phyloP scores from a whole-genome alignment of 768 basidiomycete genomes.

The Cyclocybe aegerita region DNA sequence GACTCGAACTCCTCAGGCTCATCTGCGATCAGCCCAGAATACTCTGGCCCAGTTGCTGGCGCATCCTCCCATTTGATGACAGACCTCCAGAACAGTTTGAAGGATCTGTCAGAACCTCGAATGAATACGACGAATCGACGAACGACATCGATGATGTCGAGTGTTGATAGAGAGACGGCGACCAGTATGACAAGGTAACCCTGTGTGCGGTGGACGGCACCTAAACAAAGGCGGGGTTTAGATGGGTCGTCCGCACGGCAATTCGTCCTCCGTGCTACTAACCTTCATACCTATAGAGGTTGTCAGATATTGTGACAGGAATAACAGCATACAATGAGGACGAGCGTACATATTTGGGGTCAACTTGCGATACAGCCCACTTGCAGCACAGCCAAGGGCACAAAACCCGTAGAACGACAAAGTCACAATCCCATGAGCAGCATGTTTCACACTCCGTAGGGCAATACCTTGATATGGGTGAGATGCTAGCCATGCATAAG shows the following conservation, averaged over 20 bases:
- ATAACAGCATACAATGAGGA: conserved; percentile 7
- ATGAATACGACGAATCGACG: conserved; percentile 53
- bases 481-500: conserved; percentile 1
- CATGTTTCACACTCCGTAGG: conserved; percentile 74
- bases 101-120: conserved; percentile 39
- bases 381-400: conserved; percentile 64
- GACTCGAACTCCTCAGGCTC: conserved; percentile 57
- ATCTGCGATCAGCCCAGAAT: conserved; percentile 53
- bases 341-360: conserved; percentile 80
- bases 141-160: conserved; percentile 54
- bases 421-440: conserved; percentile 58
- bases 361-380: conserved; percentile 70
- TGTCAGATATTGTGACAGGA: background rate
- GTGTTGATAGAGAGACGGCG: conserved; percentile 34
- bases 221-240: conserved; percentile 17
- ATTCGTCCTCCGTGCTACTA: conserved; percentile 16
- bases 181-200: conserved; percentile 51
- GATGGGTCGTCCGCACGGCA: background rate
- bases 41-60: conserved; percentile 42
- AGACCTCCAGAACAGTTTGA: conserved; percentile 55
- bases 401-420: conserved; percentile 61
- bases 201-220: conserved; percentile 57
- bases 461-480: conserved; percentile 59
- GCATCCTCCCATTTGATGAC: conserved; percentile 48
- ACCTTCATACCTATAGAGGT: conserved; percentile 63